Conservation (phyloP, 169 alveolate species). For the Cryptosporidium sp. region DNA sequence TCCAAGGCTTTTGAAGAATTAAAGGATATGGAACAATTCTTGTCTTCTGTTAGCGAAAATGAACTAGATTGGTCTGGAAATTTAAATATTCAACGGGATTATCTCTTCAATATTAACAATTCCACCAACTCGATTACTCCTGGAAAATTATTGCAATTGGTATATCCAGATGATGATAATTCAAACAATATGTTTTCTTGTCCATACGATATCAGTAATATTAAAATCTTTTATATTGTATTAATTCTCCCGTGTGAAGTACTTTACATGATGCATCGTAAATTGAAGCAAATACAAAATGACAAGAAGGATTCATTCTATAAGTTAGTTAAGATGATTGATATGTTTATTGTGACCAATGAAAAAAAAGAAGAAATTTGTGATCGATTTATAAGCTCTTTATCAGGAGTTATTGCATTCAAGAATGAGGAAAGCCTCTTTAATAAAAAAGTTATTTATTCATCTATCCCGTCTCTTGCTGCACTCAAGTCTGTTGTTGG, state of each 20-base stretch:
- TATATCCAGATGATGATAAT: slow-evolving; percentile 31
- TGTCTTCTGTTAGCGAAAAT: slow-evolving; percentile 48
- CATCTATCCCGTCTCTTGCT: slow-evolving; percentile 37
- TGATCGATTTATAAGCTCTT: slow-evolving; percentile 43
- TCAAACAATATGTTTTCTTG: slow-evolving; percentile 58
- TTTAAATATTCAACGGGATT: not conserved
- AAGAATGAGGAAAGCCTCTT: slow-evolving; percentile 5
- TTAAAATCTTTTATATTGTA: slow-evolving; percentile 33
- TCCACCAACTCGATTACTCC: slow-evolving; percentile 44
- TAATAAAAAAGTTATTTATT: slow-evolving; percentile 50
- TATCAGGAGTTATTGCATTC: slow-evolving; percentile 57
- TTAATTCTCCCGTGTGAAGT: slow-evolving; percentile 55
- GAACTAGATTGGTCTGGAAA: slow-evolving; percentile 67
- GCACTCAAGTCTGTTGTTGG: slow-evolving; percentile 45
- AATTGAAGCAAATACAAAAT: not conserved
- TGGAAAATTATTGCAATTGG: slow-evolving; percentile 31
- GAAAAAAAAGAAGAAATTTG: slow-evolving; percentile 48
- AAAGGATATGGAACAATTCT: slow-evolving; percentile 64
- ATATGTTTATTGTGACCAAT: slow-evolving; percentile 55
- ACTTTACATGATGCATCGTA: slow-evolving; percentile 17
- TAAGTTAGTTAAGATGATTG: slow-evolving; percentile 40
- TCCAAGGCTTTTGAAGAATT: slow-evolving; percentile 1
- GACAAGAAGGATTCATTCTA: not conserved
- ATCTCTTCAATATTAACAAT: slow-evolving; percentile 5
- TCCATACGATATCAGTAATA: slow-evolving; percentile 54